Conservation (phyloP, 768 basidiomycete species). For the Tricholoma terreum region DNA sequence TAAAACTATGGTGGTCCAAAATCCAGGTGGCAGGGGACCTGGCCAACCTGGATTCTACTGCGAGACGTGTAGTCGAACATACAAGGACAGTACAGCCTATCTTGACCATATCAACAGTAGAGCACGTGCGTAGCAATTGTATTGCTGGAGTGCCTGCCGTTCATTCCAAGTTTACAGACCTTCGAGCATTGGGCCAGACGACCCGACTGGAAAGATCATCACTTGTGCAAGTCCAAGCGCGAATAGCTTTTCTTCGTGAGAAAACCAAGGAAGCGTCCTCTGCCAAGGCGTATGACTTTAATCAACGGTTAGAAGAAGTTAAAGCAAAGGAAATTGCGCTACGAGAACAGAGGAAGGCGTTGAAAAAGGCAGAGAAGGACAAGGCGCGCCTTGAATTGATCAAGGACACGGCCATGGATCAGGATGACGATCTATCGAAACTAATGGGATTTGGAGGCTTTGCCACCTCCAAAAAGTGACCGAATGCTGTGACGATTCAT, state of each 20-base stretch:
- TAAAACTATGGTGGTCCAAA: constrained; percentile 94
- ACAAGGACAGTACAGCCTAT: constrained; percentile 93
- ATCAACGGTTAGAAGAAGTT: constrained; percentile 81
- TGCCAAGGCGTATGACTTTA: constrained; percentile 94
- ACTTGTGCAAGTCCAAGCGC: constrained; percentile 85
- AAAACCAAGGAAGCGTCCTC: constrained; percentile 79
- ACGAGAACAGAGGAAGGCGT: constrained; percentile 72
- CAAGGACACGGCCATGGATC: constrained; percentile 42
- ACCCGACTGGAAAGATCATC: constrained; percentile 90
- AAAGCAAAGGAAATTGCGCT: constrained; percentile 65
- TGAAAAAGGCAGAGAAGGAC: constrained; percentile 77
- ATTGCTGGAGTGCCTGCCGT: not conserved
- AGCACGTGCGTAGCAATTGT: constrained; percentile 59
- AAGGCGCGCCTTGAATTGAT: constrained; percentile 64
- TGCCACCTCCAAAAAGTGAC: constrained; percentile 78
- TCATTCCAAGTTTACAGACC: constrained; percentile 50
- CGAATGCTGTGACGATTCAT: constrained; percentile 13
- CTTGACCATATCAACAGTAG: constrained; percentile 95
- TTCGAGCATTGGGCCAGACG: constrained; percentile 92
- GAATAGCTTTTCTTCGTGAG: constrained; percentile 85
- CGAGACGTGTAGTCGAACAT: constrained; percentile 85
- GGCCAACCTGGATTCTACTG: constrained; percentile 95
- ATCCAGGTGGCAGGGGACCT: constrained; percentile 75
- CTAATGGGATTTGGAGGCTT: constrained; percentile 95
- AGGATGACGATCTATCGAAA: constrained; percentile 66